Evolutionary conservation across 2,329 filamentous ascomycete species (phyloP), one percentile per base, ranked within the genome.

Genomic region (Ophiosphaerella korrae): DNA sequence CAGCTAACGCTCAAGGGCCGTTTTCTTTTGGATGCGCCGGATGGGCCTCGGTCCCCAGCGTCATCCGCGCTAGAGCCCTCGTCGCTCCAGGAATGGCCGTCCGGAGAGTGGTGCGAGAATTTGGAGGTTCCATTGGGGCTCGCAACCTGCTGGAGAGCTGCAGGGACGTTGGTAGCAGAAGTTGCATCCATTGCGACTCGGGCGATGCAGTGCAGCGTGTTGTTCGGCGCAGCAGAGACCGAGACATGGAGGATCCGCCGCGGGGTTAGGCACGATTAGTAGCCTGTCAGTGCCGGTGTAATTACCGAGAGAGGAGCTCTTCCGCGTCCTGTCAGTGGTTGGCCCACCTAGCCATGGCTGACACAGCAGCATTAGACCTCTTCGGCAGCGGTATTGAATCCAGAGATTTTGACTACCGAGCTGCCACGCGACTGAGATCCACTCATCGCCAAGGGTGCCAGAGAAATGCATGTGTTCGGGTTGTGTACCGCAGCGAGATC

Each of bases 1-100:
- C 89, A 84, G 63, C 78, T 81, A 31, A 83, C 81, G 42, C 75
- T 77, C 67, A 81, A 74, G 37, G 78, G 78, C 49, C 81, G 72
- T 67, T 79, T 80, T 53, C 79, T 78, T 68, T 82, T 82, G 42
- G 74, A 67, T 21, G 62, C 53, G 50, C 71, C 69, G 42, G 62
- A 68, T 69, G 63, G 62, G 56, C 63, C 63, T 26, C 67, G 59
- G 50, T 71, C 70, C 7, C 67, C 70, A 14, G 67, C 73, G 26
- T 75, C 74, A 11, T 74, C 74, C 43, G 60, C 72, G 53, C 73
- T 78, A 62, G 76, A 79, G 36, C 62, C 70, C 31, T 71, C 71
- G 31, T 64, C 67, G 48, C 67, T 73, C 67, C 69, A 73, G 53
- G 73, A 70, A 38, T 67, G 62, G 32, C 67, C 67, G 50, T 72